Conservation (phyloP, 352 stramenopile genomes). For the Phytophthora kernoviae region DNA sequence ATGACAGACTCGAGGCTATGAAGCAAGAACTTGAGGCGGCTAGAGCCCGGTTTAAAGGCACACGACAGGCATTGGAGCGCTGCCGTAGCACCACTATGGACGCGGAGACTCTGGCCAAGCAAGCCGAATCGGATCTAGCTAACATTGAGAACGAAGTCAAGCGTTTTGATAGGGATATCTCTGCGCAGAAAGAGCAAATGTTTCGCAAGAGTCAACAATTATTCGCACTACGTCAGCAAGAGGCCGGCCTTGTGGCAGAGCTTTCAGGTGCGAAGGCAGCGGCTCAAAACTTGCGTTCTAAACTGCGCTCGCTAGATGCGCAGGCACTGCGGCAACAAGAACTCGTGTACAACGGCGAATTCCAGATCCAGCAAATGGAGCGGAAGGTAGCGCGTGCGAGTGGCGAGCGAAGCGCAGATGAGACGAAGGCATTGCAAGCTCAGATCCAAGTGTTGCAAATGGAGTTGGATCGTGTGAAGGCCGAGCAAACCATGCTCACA, state of each 20-base stretch:
- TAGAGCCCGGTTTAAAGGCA: conserved; percentile 77
- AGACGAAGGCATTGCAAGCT: conserved; percentile 92
- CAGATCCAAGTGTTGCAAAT: conserved; percentile 91
- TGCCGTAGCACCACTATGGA: conserved; percentile 77
- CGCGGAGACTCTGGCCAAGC: conserved; percentile 82
- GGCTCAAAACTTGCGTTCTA: conserved; percentile 87
- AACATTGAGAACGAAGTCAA: conserved; percentile 67
- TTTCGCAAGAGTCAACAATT: conserved; percentile 92
- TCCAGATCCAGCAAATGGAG: conserved; percentile 97
- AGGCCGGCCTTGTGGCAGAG: conserved; percentile 90
- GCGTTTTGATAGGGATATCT: conserved; percentile 78
- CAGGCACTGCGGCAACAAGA: conserved; percentile 92
- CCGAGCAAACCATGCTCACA: conserved; percentile 88
- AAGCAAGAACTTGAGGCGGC: conserved; percentile 76
- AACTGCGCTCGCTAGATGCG: conserved; percentile 92
- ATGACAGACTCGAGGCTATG: conserved; percentile 77
- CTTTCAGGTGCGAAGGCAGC: conserved; percentile 91
- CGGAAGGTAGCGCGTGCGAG: conserved; percentile 93
- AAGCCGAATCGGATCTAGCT: conserved; percentile 80
- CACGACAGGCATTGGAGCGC: conserved; percentile 78
- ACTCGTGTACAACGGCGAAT: conserved; percentile 96
- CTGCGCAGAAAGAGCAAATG: conserved; percentile 91
- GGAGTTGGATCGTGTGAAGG: conserved; percentile 88
- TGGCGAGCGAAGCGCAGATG: conserved; percentile 93
- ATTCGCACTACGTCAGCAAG: conserved; percentile 85